These are phyloP conservation scores for Nitzschia sp. DNA, from an alignment of 108 stramenopile species.

Conservation along the genomic window DNA sequence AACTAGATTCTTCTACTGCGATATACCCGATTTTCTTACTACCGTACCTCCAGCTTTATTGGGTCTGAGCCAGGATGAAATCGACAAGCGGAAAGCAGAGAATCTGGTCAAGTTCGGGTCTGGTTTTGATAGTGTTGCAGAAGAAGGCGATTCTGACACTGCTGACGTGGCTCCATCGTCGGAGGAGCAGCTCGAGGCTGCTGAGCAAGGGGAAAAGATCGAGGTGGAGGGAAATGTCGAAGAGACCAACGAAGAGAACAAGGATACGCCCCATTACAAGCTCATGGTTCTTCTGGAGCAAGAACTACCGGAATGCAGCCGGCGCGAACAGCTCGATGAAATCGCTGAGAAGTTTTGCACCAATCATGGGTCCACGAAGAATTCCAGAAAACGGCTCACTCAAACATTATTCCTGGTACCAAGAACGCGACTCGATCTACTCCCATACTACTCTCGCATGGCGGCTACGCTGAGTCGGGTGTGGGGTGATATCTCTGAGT, in stretches of 20 bases:
- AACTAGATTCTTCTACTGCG: slow-evolving; percentile 90
- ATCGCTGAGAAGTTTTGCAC: slow-evolving; percentile 84
- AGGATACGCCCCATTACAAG: slow-evolving; percentile 86
- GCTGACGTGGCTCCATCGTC: slow-evolving; percentile 36
- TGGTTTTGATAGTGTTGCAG: slow-evolving; percentile 35
- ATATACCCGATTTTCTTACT: slow-evolving; percentile 89
- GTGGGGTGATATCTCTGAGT: slow-evolving; percentile 64
- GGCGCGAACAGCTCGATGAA: slow-evolving; percentile 88
- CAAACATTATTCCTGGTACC: slow-evolving; percentile 86
- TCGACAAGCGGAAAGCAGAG: slow-evolving; percentile 71
- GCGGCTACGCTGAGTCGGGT: slow-evolving; percentile 80
- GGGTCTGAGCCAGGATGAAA: slow-evolving; percentile 72
- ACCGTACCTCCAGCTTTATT: slow-evolving; percentile 89
- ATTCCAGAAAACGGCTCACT: slow-evolving; percentile 78
- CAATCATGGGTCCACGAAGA: slow-evolving; percentile 79
- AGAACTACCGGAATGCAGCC: slow-evolving; percentile 88
- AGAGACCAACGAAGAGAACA: slow-evolving; percentile 52
- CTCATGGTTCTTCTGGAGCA: slow-evolving; percentile 87
- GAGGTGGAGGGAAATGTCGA: slow-evolving; percentile 30
- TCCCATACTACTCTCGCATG: slow-evolving; percentile 90
- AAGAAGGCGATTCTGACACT: slow-evolving; percentile 30
- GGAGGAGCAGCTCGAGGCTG: slow-evolving; percentile 52
- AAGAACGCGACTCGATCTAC: slow-evolving; percentile 74
- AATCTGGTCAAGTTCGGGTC: slow-evolving; percentile 66
- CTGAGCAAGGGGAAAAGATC: slow-evolving; percentile 42